phyloP scores from a whole-genome alignment of 1,284 basidiomycete genomes.

The Trichosporon sp. region DNA sequence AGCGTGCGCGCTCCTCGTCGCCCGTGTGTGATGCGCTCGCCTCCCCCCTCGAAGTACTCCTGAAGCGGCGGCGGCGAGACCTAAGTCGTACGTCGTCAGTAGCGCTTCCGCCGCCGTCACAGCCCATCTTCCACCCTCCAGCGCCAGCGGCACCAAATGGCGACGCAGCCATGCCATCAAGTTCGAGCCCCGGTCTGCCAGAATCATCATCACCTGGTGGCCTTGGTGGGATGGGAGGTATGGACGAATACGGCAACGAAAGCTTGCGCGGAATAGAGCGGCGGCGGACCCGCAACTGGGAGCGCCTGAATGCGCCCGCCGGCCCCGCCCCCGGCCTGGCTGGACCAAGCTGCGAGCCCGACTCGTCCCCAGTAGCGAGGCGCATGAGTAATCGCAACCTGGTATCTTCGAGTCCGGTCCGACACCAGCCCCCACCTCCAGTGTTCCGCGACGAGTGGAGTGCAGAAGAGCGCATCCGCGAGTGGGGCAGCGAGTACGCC shows the following conservation, averaged over 20 bases:
- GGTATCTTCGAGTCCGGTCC: conserved; percentile 18
- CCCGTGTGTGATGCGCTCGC: conserved; percentile 29
- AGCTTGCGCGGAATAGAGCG: conserved; percentile 9
- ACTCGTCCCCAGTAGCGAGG: conserved; percentile 1
- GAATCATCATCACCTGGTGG: neutral
- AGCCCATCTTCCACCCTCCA: neutral
- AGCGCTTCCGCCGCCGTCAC: neutral
- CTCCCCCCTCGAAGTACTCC: conserved; percentile 38
- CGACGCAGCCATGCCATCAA: neutral
- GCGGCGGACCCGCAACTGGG: conserved; percentile 17
- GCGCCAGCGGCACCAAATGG: too few species aligned
- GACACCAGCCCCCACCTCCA: conserved; percentile 17
- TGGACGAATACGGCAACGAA: neutral
- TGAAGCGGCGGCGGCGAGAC: conserved; percentile 34
- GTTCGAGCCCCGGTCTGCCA: neutral
- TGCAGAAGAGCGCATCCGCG: conserved; percentile 18
- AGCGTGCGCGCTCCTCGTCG: conserved; percentile 38
- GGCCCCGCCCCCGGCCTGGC: too few species aligned
- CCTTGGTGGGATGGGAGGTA: too few species aligned
- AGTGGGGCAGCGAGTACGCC: conserved; percentile 22
- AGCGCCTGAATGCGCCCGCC: conserved; percentile 15
- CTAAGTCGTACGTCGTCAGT: neutral
- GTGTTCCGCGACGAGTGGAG: conserved; percentile 19
- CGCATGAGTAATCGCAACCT: neutral
- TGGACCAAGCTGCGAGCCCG: neutral